Conservation (phyloP, 2,329 filamentous ascomycete genomes). For the Cercospora janseana region DNA sequence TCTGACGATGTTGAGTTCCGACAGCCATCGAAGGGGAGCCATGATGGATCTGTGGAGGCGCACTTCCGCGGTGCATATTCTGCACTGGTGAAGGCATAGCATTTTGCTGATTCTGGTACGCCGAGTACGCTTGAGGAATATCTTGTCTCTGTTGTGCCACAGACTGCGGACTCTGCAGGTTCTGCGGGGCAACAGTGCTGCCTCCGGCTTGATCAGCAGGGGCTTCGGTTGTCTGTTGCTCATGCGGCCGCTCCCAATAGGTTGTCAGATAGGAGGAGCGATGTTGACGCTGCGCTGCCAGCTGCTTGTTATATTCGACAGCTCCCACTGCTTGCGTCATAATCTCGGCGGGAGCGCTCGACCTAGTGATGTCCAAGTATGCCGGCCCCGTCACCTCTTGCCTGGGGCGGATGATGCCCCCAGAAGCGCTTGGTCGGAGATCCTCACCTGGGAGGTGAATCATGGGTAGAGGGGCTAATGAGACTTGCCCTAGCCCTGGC, state of each 20-base stretch:
- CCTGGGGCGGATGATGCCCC: conserved; percentile 77
- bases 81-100: conserved; percentile 73
- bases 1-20: conserved; percentile 42
- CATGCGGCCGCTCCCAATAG: conserved; percentile 79
- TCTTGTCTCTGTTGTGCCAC: conserved; percentile 55
- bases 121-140: conserved; percentile 65
- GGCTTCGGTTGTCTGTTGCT: conserved; percentile 58
- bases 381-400: conserved; percentile 85
- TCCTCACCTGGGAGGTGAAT: conserved; percentile 79
- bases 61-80: conserved; percentile 59
- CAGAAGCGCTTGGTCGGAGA: conserved; percentile 75
- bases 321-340: conserved; percentile 83
- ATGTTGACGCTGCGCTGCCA: conserved; percentile 76
- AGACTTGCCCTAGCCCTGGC: conserved; percentile 62
- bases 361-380: conserved; percentile 82
- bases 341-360: conserved; percentile 73
- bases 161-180: conserved; percentile 48
- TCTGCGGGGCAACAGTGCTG: conserved; percentile 45
- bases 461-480: conserved; percentile 72
- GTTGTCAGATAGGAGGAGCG: conserved; percentile 76
- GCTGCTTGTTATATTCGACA: conserved; percentile 82
- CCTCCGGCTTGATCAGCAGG: conserved; percentile 39
- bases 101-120: conserved; percentile 68
- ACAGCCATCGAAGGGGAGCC: conserved; percentile 60
- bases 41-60: conserved; percentile 58